Percentiles rank a stretch among this genome's conserved stretches.
phyloP scores from a whole-genome alignment of 352 stramenopile species.

The Phytophthora sojae region DNA sequence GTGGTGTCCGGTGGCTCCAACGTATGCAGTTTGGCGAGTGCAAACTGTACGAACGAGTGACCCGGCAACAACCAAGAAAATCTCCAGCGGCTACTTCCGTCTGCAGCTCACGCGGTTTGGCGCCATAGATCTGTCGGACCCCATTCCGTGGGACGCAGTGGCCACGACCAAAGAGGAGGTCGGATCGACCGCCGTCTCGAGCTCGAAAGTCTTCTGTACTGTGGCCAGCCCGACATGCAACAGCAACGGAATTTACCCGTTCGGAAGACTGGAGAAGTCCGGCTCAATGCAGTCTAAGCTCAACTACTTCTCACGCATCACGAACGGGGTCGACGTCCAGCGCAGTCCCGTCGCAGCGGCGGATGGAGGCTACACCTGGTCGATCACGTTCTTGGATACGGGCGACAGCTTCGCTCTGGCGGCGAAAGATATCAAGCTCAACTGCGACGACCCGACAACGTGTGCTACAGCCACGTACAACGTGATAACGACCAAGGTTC shows the following conservation, averaged over 20 bases:
- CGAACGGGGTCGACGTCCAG: conserved; percentile 76
- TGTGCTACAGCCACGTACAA: conserved; percentile 46
- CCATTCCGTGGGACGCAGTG: conserved; percentile 95
- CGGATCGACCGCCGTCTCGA: conserved; percentile 43
- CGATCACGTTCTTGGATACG: conserved; percentile 91
- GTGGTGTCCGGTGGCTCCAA: conserved; percentile 68
- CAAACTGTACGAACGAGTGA: conserved; percentile 37
- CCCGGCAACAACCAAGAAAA: conserved; percentile 30
- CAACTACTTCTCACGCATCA: conserved; percentile 50
- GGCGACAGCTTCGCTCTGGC: conserved; percentile 83
- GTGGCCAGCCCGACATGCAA: conserved; percentile 36
- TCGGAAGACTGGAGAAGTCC: conserved; percentile 52
- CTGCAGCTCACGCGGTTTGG: conserved; percentile 63
- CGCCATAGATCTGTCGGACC: conserved; percentile 57
- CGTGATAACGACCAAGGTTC: conserved; percentile 67
- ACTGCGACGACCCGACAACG: conserved; percentile 21
- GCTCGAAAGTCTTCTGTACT: conserved; percentile 74
- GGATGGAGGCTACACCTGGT: conserved; percentile 85
- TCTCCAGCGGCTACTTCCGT: conserved; percentile 65
- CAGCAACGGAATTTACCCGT: conserved; percentile 36
- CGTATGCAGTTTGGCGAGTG: conserved; percentile 67
- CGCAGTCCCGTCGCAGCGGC: conserved; percentile 49
- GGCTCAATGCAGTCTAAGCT: conserved; percentile 84
- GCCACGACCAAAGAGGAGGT: conserved; percentile 84
- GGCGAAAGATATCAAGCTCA: conserved; percentile 24